These are phyloP conservation scores for Trichoderma sp. DNA, from an alignment of 2,329 filamentous ascomycete genomes.

Conservation along the genomic window DNA sequence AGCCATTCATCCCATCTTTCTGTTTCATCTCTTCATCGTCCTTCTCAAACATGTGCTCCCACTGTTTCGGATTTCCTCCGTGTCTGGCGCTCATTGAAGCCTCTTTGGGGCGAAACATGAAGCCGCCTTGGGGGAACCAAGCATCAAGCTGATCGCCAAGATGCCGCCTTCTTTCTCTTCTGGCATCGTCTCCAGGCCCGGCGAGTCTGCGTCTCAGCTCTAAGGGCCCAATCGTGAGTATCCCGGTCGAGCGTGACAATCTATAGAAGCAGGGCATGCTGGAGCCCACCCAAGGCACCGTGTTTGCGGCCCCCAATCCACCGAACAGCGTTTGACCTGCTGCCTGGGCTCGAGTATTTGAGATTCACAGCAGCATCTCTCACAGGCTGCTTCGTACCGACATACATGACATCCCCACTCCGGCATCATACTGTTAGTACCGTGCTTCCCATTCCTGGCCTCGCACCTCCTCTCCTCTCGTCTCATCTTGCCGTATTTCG, in stretches of 20 bases:
- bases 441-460: neutral
- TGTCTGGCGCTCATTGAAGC: neutral
- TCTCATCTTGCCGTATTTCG: neutral
- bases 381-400: neutral
- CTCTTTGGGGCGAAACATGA: neutral
- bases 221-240: neutral
- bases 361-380: neutral
- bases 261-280: neutral
- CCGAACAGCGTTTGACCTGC: neutral
- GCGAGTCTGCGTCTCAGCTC: neutral
- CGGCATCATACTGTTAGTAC: neutral
- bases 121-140: neutral
- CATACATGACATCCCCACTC: neutral
- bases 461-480: neutral
- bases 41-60: neutral
- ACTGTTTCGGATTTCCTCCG: constrained; percentile 1
- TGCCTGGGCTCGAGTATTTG: neutral
- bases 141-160: neutral
- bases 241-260: neutral
- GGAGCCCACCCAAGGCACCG: neutral
- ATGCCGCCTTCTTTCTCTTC: neutral
- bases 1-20: constrained; percentile 5
- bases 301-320: neutral
- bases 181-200: neutral
- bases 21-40: neutral